Evolutionary conservation across 495 filamentous ascomycete genomes (phyloP), one percentile per base, ranked within the genome.

Genomic region (Beverwykella pulmonaria): DNA sequence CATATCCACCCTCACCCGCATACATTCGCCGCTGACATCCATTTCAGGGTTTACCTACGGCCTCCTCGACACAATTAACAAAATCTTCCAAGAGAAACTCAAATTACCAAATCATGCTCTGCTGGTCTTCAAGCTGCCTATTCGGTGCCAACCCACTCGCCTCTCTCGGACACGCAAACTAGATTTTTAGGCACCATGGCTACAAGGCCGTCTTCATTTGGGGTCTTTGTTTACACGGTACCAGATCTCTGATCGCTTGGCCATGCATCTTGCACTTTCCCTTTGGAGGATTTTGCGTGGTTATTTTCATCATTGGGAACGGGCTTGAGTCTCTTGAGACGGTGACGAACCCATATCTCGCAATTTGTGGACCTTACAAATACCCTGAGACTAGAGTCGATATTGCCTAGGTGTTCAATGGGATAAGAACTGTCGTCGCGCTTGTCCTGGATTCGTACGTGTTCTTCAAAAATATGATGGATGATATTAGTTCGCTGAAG

Each of bases 11-110:
- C 17, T 55, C 17, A 34, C 1, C 25, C 14, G n/a, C 25, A 14
- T 63, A 5, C 6, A 63, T 56, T 52, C 5, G 46, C 10, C 36
- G 12, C 39, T 27, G 17, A 7, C 46, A 48, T 23, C 7, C 17
- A 15, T 15, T n/a, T 17, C 19, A 68, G 71, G 68, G 92, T 91
- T 96, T 66, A 88, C 89, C 0, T 94, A 95, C 73, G 91, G 92
- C 15, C 82, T 96, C 27, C 81, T 95, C 12, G 87, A 90, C 61
- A 83, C 87, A 0, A 81, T 95, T 47, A 93, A 94, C 69, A 84
- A 83, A 53, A 82, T 85, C 67, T 84, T 85, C 75, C 84, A 86
- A 72, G 77, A 75, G 39, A 82, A 81, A 5, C 75, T 86, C 36
- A 73, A 79, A 83, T 86, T 50, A 81, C 78, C 23, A 78, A 76